Base-by-base conservation (phyloP, 23 red algal genomes). In the Rhodosorus marinus region DNA sequence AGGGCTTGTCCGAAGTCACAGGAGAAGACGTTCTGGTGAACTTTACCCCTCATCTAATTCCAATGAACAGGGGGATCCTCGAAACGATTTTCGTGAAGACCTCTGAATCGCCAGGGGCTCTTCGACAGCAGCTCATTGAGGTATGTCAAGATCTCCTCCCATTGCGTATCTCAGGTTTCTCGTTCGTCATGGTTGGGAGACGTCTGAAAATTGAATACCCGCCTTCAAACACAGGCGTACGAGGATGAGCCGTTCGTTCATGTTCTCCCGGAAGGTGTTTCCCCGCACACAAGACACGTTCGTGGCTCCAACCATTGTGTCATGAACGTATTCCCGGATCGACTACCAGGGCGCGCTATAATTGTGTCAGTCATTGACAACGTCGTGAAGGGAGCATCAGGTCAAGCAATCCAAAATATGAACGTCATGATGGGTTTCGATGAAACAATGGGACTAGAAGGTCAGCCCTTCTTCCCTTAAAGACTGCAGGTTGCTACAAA, bases 381-480 rank as follows among this genome's bases (percentile, higher is more conserved):
- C 55, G 60, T 95, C 1, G 88, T 95, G 56, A 95, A 95, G 58
- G 88, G 88, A 5, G 88, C 88, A 22, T 65, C 54, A 28, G 88
- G 88, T 28, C 88, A 95, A 51, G 88, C 88, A 15, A 50, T 95
- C 51, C 88, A 95, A 47, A 95, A 95, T 46, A 83, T 95, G 76
- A 95, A 95, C 49, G 50, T 95, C n/a, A 84, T 95, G 80, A 55
- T 76, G 43, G 88, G 70, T 21, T 28, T 83, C 35, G 72, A 72
- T 60, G 88, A 95, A 51, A 53, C 34, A 15, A 79, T 63, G 60
- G 75, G 71, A 1, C 50, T 95, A 40, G 62, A 74, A n/a, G 21
- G 24, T 20, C 53, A 57, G 42, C 78, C 88, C 3, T 61, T 76
- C 5, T 95, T 95, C 52, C 88, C 88, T 33, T 95, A 57, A 59